A percentile compares a stretch with the other conserved stretches of the same genome.
Evolutionary conservation across 257 asterid species (phyloP).

Genomic region (Euphrasia confusa): DNA sequence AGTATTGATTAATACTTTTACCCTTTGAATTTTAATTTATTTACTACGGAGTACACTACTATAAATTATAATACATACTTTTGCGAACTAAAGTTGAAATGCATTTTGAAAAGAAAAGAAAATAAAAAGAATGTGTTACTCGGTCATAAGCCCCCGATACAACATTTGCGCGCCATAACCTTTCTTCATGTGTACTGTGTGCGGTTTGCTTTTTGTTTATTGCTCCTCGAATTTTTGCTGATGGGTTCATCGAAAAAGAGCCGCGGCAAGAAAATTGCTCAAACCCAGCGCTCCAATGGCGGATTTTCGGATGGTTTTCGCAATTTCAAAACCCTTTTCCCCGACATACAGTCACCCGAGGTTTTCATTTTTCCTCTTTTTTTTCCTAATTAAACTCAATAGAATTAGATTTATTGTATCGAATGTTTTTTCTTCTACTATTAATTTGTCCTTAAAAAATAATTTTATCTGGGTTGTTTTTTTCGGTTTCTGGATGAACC

Average conservation of each 20-base stretch:
- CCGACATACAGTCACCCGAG: slow-evolving; percentile 29
- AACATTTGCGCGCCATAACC: slow-evolving; percentile 24
- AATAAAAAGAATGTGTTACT: too few relatives aligned
- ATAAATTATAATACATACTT: too few relatives aligned
- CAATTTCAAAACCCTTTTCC: slow-evolving; percentile 22
- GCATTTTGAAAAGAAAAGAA: too few relatives aligned
- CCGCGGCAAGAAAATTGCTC: slow-evolving; percentile 6
- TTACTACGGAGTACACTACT: too few relatives aligned
- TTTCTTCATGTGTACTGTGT: background rate
- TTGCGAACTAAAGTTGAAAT: too few relatives aligned
- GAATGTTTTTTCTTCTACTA: background rate
- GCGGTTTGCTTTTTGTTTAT: background rate
- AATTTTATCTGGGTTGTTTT: background rate
- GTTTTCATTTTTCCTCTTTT: slow-evolving; percentile 16
- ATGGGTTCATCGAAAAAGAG: slow-evolving; percentile 26
- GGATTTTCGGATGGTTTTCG: slow-evolving; percentile 9
- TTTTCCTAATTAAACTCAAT: background rate
- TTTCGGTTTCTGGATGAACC: background rate
- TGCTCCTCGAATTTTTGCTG: background rate
- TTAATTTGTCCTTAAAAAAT: background rate
- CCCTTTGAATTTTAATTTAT: too few relatives aligned
- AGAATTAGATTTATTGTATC: background rate
- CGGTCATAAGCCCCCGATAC: background rate
- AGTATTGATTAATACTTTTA: too few relatives aligned
- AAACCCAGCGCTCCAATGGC: slow-evolving; percentile 14